phyloP scores from a whole-genome alignment of 225 moss, liverwort and hornwort genomes.

The Pleurozium schreberi region DNA sequence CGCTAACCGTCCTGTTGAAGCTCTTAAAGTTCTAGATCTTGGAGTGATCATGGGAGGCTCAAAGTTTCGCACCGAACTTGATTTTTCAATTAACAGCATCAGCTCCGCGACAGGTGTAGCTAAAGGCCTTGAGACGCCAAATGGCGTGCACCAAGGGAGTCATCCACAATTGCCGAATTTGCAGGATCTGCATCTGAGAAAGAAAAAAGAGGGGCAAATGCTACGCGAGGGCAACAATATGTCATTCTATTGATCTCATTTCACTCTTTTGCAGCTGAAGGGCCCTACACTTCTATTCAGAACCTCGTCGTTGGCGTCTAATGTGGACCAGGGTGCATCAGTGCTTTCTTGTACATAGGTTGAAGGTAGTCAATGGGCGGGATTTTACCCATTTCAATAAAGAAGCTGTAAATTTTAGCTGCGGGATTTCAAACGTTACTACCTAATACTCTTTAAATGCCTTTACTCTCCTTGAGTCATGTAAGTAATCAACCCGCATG shows the following conservation, averaged over 20 bases:
- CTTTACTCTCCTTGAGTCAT: neutral
- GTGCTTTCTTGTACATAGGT: slow-evolving; percentile 10
- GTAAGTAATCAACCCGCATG: too few relatives aligned
- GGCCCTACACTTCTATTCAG: neutral
- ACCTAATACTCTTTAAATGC: neutral
- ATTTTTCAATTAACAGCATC: slow-evolving; percentile 32
- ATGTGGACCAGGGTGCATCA: neutral
- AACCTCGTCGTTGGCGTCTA: neutral
- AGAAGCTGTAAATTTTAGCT: neutral
- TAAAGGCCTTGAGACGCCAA: neutral
- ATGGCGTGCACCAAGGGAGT: slow-evolving; percentile 8
- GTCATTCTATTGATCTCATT: slow-evolving; percentile 5
- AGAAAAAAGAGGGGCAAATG: slow-evolving; percentile 10
- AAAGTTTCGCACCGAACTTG: slow-evolving; percentile 52
- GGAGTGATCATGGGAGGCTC: slow-evolving; percentile 84
- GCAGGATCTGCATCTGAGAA: slow-evolving; percentile 11
- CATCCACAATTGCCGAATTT: slow-evolving; percentile 9
- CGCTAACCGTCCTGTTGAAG: slow-evolving; percentile 27
- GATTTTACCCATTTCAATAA: slow-evolving; percentile 13
- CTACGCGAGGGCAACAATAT: slow-evolving; percentile 3
- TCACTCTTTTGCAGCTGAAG: neutral
- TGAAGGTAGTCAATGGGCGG: neutral
- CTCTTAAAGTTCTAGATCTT: slow-evolving; percentile 67
- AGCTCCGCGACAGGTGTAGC: neutral
- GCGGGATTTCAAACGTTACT: neutral